A percentile compares a stretch with the other conserved stretches of the same genome.
These are phyloP conservation scores for Tripterygium wilfordii DNA, from an alignment of 177 flowering plant species.

Conservation along the genomic window DNA sequence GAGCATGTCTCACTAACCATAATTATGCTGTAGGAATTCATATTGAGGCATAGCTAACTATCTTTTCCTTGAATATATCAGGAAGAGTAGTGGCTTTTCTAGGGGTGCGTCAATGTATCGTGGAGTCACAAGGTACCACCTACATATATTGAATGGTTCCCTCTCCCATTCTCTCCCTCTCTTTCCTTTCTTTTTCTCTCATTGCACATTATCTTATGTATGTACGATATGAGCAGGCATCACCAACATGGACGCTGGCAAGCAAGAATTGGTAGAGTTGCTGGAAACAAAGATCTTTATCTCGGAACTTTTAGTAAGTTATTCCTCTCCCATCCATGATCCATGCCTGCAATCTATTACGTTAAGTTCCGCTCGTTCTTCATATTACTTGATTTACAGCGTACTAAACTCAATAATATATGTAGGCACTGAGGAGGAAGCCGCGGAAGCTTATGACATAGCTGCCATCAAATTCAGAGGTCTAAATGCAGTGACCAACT, in stretches of 20 bases:
- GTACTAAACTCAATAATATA: neutral
- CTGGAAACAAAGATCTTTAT: constrained; percentile 96
- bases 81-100: constrained; percentile 94
- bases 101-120: constrained; percentile 96
- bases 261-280: constrained; percentile 95
- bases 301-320: constrained; percentile 90
- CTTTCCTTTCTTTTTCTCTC: neutral
- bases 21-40: too few species aligned
- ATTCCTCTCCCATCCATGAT: neutral
- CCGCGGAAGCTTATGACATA: constrained; percentile 94
- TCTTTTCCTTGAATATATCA: constrained; percentile 14
- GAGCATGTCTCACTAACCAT: too few species aligned
- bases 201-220: neutral
- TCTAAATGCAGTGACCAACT: constrained; percentile 87
- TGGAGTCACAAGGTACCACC: constrained; percentile 69
- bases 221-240: constrained; percentile 52
- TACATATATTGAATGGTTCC: neutral
- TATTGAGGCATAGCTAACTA: neutral
- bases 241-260: constrained; percentile 99
- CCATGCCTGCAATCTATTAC: neutral
- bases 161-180: neutral
- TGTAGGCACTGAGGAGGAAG: constrained; percentile 91
- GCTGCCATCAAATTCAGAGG: constrained; percentile 96
- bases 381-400: neutral
- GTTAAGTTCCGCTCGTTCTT: neutral